phyloP scores from a whole-genome alignment of 441 rosid species.

The Erodium texanum region DNA sequence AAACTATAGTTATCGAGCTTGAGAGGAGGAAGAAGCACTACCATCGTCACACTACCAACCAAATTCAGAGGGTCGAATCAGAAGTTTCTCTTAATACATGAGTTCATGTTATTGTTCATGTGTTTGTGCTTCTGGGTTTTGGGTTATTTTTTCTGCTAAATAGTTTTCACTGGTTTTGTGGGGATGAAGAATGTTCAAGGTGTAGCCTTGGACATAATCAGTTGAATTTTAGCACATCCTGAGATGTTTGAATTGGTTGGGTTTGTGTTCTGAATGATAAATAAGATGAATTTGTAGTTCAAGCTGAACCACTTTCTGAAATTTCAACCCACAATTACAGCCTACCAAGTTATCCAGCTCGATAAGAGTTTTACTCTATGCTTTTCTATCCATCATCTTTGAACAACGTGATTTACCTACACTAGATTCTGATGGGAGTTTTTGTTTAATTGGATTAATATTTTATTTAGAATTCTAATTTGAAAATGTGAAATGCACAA shows the following conservation, averaged over 20 bases:
- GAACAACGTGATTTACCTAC: neutral
- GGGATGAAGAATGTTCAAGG: constrained; percentile 66
- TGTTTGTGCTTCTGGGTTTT: neutral
- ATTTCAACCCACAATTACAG: neutral
- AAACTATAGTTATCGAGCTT: no score
- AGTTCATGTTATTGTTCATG: neutral
- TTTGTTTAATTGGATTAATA: neutral
- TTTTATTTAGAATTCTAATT: neutral
- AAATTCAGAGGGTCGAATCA: constrained; percentile 92
- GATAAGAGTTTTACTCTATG: neutral
- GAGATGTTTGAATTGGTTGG: constrained; percentile 7
- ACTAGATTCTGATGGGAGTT: neutral
- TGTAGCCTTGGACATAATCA: constrained; percentile 9
- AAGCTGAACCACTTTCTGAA: constrained; percentile 2
- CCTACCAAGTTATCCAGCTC: neutral
- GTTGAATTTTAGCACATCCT: neutral
- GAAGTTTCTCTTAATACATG: constrained; percentile 18
- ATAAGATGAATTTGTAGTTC: neutral
- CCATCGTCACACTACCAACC: constrained; percentile 85
- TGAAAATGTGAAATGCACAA: neutral
- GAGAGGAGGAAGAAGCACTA: constrained; percentile 72
- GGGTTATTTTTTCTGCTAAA: neutral
- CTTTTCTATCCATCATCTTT: neutral
- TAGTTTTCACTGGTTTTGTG: neutral
- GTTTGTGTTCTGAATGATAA: neutral